Evolutionary conservation across 495 filamentous ascomycete genomes (phyloP).

Genomic region (Delitschia confertaspora): DNA sequence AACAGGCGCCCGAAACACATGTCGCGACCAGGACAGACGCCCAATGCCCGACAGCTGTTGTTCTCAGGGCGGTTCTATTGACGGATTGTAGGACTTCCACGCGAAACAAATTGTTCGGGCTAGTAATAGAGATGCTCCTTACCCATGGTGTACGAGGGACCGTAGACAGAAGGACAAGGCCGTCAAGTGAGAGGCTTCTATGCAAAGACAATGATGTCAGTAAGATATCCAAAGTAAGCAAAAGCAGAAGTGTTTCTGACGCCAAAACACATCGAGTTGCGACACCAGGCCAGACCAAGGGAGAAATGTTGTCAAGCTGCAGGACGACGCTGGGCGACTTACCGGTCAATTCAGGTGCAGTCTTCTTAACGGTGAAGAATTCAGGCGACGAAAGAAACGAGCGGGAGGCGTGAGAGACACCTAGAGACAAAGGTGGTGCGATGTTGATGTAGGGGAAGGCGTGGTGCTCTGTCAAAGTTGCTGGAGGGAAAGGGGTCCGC

Average conservation of each 20-base stretch:
- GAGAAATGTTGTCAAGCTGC: conserved; percentile 20
- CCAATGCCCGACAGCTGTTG: no score
- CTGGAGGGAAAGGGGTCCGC: conserved; percentile 23
- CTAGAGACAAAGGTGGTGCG: conserved; percentile 10
- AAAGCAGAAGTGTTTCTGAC: conserved; percentile 1
- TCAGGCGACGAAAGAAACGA: conserved; percentile 11
- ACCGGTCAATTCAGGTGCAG: conserved; percentile 24
- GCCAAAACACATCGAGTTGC: conserved; percentile 15
- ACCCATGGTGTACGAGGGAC: conserved; percentile 32
- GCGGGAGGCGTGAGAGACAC: conserved; percentile 1
- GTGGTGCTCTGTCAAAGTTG: conserved; percentile 21
- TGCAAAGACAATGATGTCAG: conserved; percentile 7
- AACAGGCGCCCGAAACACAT: no score
- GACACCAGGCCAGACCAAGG: conserved; percentile 12
- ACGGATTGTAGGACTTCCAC: no score
- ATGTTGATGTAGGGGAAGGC: conserved; percentile 23
- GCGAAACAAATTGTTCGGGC: no score
- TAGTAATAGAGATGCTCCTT: conserved; percentile 27
- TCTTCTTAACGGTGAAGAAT: conserved; percentile 23
- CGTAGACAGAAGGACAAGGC: conserved; percentile 15
- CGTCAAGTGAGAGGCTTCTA: conserved; percentile 26
- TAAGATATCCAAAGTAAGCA: not conserved
- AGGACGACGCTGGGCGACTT: conserved; percentile 12
- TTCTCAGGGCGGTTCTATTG: no score
- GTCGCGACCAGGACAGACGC: no score